phyloP scores from a whole-genome alignment of 305 asterid genomes.

The Fraxinus floribunda region DNA sequence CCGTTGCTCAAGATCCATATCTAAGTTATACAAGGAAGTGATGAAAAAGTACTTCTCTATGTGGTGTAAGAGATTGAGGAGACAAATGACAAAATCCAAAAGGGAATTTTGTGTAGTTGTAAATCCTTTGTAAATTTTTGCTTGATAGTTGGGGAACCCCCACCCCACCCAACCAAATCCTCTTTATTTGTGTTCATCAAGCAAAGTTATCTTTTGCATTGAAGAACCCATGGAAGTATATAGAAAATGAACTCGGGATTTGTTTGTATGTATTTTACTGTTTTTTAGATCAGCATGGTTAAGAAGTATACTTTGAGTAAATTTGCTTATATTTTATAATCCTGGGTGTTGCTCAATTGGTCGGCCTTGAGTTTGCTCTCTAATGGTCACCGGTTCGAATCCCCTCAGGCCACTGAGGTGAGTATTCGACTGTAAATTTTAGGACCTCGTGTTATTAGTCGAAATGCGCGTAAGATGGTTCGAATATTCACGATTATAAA shows the following conservation, averaged over 20 bases:
- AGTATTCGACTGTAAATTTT: no score
- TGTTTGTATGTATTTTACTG: neutral
- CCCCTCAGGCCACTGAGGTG: no score
- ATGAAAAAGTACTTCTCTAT: constrained; percentile 10
- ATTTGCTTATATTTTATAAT: no score
- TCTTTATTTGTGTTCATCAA: constrained; percentile 19
- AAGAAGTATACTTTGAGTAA: no score
- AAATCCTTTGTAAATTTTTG: constrained; percentile 29
- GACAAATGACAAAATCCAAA: constrained; percentile 13
- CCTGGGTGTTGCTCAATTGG: no score
- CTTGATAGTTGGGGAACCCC: neutral
- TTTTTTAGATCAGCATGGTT: no score
- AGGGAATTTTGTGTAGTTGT: constrained; percentile 52
- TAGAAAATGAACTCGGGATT: neutral
- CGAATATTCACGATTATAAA: no score
- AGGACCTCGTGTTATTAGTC: no score
- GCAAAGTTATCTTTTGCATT: constrained; percentile 24
- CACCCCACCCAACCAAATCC: neutral
- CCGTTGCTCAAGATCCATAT: constrained; percentile 84
- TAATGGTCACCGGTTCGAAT: no score
- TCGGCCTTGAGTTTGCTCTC: no score
- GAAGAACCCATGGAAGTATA: neutral
- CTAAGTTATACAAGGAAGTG: constrained; percentile 72
- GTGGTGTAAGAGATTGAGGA: neutral
- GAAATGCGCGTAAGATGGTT: no score